Evolutionary conservation across 345 rosid species (phyloP).

Genomic region (Alliaria petiolata): DNA sequence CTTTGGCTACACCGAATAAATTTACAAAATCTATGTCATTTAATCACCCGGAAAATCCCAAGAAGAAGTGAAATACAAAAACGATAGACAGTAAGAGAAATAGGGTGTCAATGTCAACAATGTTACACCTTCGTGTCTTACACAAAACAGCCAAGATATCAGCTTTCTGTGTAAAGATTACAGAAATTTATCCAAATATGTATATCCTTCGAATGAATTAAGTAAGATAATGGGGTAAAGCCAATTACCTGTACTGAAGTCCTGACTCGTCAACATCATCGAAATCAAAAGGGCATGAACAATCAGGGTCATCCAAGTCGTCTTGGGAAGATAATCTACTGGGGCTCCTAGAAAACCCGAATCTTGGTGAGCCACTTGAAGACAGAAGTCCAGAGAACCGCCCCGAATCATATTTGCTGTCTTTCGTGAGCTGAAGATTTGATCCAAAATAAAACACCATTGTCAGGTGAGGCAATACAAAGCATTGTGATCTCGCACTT

Average conservation of each 20-base stretch:
- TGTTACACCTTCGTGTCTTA: no score
- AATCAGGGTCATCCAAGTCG: slow-evolving; percentile 73
- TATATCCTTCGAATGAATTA: not conserved
- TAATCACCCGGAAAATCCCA: not conserved
- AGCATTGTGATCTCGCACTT: not conserved
- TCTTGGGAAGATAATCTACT: slow-evolving; percentile 84
- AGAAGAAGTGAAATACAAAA: not conserved
- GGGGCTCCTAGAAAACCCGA: slow-evolving; percentile 81
- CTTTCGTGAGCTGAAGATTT: slow-evolving; percentile 47
- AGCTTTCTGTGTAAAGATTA: not conserved
- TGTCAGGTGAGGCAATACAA: slow-evolving; percentile 10
- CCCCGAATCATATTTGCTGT: slow-evolving; percentile 77
- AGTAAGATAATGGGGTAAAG: not conserved
- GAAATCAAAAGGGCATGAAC: slow-evolving; percentile 83
- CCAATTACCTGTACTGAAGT: slow-evolving; percentile 50
- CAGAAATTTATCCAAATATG: not conserved
- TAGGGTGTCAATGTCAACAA: slow-evolving; percentile 3
- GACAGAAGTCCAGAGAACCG: slow-evolving; percentile 81
- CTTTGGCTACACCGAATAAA: slow-evolving; percentile 39
- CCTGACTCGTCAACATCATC: slow-evolving; percentile 75
- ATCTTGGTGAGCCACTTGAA: slow-evolving; percentile 76
- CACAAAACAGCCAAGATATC: not conserved
- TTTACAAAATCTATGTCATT: not conserved
- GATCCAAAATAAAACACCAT: not conserved
- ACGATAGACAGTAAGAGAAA: not conserved